Conservation (phyloP, 2,329 filamentous ascomycete species). For the Ophiostoma sp. region DNA sequence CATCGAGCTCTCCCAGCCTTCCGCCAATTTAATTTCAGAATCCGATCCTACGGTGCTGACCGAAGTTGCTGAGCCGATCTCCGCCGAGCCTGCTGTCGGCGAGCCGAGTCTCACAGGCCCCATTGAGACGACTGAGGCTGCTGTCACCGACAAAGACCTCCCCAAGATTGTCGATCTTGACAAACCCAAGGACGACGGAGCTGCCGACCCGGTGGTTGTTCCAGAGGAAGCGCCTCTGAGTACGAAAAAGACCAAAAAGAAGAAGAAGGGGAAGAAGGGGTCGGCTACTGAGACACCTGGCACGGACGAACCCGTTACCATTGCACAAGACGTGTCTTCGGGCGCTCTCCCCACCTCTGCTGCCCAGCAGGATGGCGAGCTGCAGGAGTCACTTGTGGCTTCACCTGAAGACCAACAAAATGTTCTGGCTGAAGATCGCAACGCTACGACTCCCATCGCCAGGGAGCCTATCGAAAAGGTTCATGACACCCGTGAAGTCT, state of each 20-base stretch:
- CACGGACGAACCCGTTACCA: not conserved
- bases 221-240: no score
- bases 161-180: not conserved
- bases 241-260: not conserved
- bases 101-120: not conserved
- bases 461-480: not conserved
- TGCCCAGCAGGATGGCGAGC: no score
- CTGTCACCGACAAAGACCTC: no score
- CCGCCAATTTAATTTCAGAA: not conserved
- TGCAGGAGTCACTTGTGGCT: no score
- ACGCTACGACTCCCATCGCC: no score
- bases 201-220: not conserved
- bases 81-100: not conserved
- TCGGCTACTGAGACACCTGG: not conserved
- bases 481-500: not conserved
- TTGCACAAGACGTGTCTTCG: no score
- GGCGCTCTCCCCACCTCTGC: no score
- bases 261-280: not conserved
- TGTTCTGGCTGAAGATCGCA: not conserved
- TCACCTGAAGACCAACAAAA: not conserved
- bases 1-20: not conserved
- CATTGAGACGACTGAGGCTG: not conserved
- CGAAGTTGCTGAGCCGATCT: not conserved
- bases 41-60: not conserved
- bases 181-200: not conserved